Evolutionary conservation across 495 filamentous ascomycete genomes (phyloP), one percentile per base, ranked within the genome.

Genomic region (Niebla homalea): DNA sequence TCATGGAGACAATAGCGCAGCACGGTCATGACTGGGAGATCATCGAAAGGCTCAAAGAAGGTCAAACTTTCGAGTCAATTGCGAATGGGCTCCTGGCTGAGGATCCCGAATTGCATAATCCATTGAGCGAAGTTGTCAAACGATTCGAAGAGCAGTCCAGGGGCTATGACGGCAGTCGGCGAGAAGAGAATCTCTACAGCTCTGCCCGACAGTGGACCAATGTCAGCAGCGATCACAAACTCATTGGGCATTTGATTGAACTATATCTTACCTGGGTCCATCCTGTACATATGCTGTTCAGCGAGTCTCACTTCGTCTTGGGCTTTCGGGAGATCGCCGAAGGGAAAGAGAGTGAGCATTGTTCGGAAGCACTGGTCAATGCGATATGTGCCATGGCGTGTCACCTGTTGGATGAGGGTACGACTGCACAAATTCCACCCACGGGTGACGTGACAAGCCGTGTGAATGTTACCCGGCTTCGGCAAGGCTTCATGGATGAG

Each of bases 241-340:
- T 68, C 26, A 35, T 64, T 11, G 54, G 64, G 25, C 67, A 70
- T 47, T 49, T 70, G 21, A 62, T 70, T 50, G 62, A 65, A n/a
- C 57, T 70, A 19, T 70, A 67, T 43, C 67, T 70, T 43, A 59
- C 64, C n/a, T 70, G 66, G 66, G 57, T 70, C 16, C 66, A 70
- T 54, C 67, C 67, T 10, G 64, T 69, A 8, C 64, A 69, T 41
- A 67, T 67, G 48, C 53, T 70, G 16, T 69, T 70, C 52, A 63
- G 56, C 49, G 66, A 70, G 48, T 47, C 29, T 2, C 29, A 32
- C 14, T 32, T 32, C 29, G 29, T 32, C 14, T 8, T 52, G 23
- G 59, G 59, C 35, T 70, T 70, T 47, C 58, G 58, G 39, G 32
- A 62, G 11, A 59, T 53, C 48, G 67, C 62, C 50, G 52, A 51